These are phyloP conservation scores for Eucalyptus sideroxylon DNA, from an alignment of 345 rosid genomes.

Conservation along the genomic window DNA sequence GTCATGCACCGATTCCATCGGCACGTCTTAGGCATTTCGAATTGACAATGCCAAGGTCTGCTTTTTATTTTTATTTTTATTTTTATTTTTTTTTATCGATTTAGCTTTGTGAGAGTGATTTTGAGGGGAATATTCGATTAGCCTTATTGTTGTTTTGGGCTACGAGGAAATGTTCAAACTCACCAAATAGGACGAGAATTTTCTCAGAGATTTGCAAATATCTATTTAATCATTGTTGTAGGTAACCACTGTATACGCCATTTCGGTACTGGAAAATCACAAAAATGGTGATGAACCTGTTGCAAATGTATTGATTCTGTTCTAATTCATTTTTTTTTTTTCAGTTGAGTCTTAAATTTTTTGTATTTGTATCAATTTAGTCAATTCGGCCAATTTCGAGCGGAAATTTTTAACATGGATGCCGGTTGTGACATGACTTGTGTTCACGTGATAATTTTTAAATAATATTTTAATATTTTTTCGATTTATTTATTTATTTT, in stretches of 20 bases:
- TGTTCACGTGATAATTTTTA: accelerated
- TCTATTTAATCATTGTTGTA: background rate
- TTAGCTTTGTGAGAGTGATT: background rate
- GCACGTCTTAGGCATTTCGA: background rate
- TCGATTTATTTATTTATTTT: too few relatives aligned
- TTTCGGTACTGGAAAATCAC: background rate
- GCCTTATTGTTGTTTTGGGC: background rate
- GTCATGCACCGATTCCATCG: background rate
- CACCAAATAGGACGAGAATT: background rate
- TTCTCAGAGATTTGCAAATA: background rate
- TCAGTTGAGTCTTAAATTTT: background rate
- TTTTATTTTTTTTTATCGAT: background rate
- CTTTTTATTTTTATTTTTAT: background rate
- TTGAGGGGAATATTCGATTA: background rate
- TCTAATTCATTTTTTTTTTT: too few relatives aligned
- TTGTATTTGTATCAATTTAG: too few relatives aligned
- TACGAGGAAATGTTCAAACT: background rate
- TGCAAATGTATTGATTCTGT: background rate
- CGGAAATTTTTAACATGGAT: too few relatives aligned
- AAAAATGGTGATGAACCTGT: too few relatives aligned
- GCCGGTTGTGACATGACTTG: accelerated
- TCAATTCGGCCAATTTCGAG: accelerated
- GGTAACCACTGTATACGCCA: background rate
- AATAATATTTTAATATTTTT: too few relatives aligned
- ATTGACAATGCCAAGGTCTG: background rate